Conservation (phyloP, 495 filamentous ascomycete genomes). For the Hypomontagnella monticulosa region DNA sequence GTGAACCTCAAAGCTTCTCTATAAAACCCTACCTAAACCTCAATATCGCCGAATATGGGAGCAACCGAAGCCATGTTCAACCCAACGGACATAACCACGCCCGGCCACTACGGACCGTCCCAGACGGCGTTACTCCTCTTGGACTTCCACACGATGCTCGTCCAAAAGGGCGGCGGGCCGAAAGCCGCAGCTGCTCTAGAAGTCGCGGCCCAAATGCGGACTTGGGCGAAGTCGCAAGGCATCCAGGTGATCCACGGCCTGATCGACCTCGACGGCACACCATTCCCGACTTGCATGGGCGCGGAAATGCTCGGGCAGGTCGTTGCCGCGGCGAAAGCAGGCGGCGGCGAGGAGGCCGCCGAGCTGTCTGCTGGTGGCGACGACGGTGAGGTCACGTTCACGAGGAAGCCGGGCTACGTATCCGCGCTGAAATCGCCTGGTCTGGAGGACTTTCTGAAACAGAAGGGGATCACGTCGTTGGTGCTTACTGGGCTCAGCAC, state of each 20-base stretch:
- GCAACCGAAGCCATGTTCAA: neutral
- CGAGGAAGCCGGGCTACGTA: slow-evolving; percentile 37
- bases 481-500: slow-evolving; percentile 46
- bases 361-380: slow-evolving; percentile 24
- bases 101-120: slow-evolving; percentile 34
- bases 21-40: neutral
- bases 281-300: slow-evolving; percentile 44
- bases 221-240: slow-evolving; percentile 21
- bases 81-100: neutral
- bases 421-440: slow-evolving; percentile 48
- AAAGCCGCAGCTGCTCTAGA: slow-evolving; percentile 27
- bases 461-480: slow-evolving; percentile 43
- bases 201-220: slow-evolving; percentile 26
- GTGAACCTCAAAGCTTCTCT: too few relatives aligned
- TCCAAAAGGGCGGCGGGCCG: slow-evolving; percentile 17
- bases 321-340: slow-evolving; percentile 14
- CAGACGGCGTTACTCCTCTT: slow-evolving; percentile 50
- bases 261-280: slow-evolving; percentile 34
- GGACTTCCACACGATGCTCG: slow-evolving; percentile 47
- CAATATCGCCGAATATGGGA: neutral
- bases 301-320: slow-evolving; percentile 9
- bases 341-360: slow-evolving; percentile 35
- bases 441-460: slow-evolving; percentile 37
- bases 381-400: slow-evolving; percentile 38
- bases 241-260: slow-evolving; percentile 48